A percentile compares a stretch with the other conserved stretches of the same genome.
Evolutionary conservation across 2,329 filamentous ascomycete species (phyloP).

Genomic region (Fusarium sp.): DNA sequence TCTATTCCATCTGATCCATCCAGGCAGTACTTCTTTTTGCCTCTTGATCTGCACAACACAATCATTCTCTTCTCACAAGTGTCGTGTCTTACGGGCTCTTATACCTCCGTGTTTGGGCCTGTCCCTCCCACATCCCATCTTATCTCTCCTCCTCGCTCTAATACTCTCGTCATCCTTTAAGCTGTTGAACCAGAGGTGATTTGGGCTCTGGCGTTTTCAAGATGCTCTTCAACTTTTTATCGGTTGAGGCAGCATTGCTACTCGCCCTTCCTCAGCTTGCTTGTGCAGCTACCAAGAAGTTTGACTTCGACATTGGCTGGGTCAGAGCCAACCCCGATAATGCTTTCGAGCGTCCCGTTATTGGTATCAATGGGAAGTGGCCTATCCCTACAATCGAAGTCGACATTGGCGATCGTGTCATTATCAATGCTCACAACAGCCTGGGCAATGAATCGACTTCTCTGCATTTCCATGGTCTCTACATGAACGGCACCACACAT

Average conservation of each 20-base stretch:
- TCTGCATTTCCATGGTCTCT: constrained; percentile 78
- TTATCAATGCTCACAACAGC: constrained; percentile 68
- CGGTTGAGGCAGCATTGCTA: constrained; percentile 30
- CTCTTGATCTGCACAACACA: constrained; percentile 2
- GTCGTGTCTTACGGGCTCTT: constrained; percentile 7
- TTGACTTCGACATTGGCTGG: constrained; percentile 79
- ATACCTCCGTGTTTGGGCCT: neutral
- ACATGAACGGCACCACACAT: constrained; percentile 71
- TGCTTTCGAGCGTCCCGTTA: constrained; percentile 67
- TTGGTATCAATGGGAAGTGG: constrained; percentile 83
- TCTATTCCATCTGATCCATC: constrained; percentile 23
- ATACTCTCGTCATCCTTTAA: neutral
- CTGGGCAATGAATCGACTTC: constrained; percentile 72
- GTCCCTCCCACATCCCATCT: neutral
- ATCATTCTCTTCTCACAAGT: neutral
- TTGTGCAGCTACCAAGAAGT: constrained; percentile 59
- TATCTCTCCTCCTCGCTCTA: neutral
- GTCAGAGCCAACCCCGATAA: constrained; percentile 78
- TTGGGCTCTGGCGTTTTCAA: neutral
- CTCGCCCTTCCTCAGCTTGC: constrained; percentile 34
- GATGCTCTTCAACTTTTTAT: constrained; percentile 32
- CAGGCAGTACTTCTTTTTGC: neutral
- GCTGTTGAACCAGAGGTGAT: constrained; percentile 16
- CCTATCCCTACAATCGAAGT: constrained; percentile 75
- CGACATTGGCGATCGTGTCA: constrained; percentile 69